These are phyloP conservation scores for Naematelia encephala DNA, from an alignment of 768 basidiomycete species.

Conservation along the genomic window DNA sequence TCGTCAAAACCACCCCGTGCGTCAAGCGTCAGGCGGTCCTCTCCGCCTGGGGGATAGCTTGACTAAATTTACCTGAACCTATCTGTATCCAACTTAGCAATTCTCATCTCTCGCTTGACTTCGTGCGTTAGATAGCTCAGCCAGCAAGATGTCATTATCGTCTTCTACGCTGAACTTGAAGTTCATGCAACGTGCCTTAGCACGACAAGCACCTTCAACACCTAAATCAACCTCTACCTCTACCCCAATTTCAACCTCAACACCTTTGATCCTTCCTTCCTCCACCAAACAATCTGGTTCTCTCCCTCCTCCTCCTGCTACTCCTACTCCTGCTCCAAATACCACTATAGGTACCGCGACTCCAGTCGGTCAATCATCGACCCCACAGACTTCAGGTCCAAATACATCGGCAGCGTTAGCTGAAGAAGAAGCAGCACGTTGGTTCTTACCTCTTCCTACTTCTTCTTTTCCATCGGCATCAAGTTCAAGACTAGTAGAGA, in stretches of 20 bases:
- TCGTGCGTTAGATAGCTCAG: no score
- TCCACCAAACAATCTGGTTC: background rate
- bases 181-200: constrained; percentile 42
- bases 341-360: background rate
- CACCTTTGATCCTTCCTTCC: background rate
- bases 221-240: background rate
- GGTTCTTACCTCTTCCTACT: background rate
- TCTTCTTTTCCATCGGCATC: background rate
- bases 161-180: constrained; percentile 41
- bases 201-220: background rate
- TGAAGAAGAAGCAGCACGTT: constrained; percentile 2
- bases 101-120: no score
- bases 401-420: no score
- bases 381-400: no score
- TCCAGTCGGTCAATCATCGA: background rate
- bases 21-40: no score
- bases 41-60: no score
- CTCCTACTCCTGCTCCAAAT: background rate
- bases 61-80: no score
- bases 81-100: no score
- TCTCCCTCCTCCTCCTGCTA: background rate
- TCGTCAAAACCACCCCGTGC: no score
- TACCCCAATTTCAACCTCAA: background rate
- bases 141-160: constrained; percentile 27
- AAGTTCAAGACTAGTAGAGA: no score